Conservation (phyloP, 768 basidiomycete species). For the Leucocoprinus leucothites region DNA sequence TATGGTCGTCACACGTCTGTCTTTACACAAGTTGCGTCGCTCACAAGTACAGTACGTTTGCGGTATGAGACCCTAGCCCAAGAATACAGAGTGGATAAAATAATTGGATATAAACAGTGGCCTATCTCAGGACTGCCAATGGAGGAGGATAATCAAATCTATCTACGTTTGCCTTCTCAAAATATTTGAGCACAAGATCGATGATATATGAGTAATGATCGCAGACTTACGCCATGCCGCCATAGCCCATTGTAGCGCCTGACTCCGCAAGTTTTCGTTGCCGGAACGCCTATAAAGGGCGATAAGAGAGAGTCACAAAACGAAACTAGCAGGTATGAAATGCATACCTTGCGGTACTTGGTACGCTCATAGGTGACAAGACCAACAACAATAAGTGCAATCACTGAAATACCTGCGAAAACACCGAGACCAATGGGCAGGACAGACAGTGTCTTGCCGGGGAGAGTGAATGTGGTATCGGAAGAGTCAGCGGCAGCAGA, state of each 20-base stretch:
- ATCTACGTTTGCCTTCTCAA: conserved; percentile 3
- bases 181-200: neutral
- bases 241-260: conserved; percentile 56
- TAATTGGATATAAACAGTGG: neutral
- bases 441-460: conserved; percentile 71
- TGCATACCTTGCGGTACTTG: conserved; percentile 76
- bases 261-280: conserved; percentile 70
- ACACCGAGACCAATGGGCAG: conserved; percentile 82
- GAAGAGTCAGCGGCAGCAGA: conserved; percentile 32
- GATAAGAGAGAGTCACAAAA: conserved; percentile 10
- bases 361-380: conserved; percentile 87
- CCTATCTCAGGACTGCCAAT: neutral
- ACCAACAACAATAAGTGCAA: conserved; percentile 77
- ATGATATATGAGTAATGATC: neutral
- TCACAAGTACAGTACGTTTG: neutral
- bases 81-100: conserved; percentile 10
- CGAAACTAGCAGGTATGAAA: neutral
- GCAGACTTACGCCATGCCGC: conserved; percentile 28
- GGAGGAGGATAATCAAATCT: conserved; percentile 1
- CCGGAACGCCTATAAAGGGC: conserved; percentile 59
- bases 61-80: conserved; percentile 2
- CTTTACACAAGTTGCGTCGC: neutral
- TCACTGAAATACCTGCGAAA: conserved; percentile 82
- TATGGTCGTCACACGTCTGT: no score
- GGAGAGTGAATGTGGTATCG: conserved; percentile 51